Conservation (phyloP, 2,329 filamentous ascomycete genomes). For the Huntiella bhutanensis region DNA sequence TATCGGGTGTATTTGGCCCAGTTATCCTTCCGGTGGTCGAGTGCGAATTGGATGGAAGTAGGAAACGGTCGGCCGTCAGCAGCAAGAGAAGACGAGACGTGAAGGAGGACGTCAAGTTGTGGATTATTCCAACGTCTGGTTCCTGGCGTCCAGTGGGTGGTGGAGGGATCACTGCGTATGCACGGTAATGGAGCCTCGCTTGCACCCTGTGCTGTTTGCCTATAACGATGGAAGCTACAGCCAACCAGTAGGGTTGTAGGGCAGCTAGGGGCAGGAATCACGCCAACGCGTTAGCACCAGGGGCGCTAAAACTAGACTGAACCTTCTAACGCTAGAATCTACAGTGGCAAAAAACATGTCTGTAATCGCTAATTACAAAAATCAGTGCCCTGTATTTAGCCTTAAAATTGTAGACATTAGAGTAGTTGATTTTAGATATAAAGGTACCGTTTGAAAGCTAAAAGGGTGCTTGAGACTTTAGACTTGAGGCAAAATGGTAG, state of each 20-base stretch:
- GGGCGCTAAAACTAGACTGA: too few relatives aligned
- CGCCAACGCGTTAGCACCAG: too few relatives aligned
- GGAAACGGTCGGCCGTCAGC: background rate
- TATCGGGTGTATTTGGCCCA: background rate
- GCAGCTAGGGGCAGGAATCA: background rate
- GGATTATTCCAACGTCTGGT: background rate
- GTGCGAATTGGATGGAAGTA: background rate
- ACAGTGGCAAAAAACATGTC: too few relatives aligned
- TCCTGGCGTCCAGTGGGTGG: background rate
- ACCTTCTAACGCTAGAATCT: too few relatives aligned
- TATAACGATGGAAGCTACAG: too few relatives aligned
- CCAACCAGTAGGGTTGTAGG: conserved; percentile 1
- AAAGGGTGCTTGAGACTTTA: too few relatives aligned
- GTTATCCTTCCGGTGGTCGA: background rate
- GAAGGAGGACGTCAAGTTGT: background rate
- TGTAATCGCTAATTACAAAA: too few relatives aligned
- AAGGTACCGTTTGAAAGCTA: too few relatives aligned
- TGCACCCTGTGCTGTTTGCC: background rate
- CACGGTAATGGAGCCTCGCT: conserved; percentile 11
- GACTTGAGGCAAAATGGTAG: too few relatives aligned
- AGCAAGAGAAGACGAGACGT: background rate
- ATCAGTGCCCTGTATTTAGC: too few relatives aligned
- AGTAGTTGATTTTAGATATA: too few relatives aligned
- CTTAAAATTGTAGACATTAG: too few relatives aligned
- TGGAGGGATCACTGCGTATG: conserved; percentile 9